phyloP scores from a whole-genome alignment of 2,329 filamentous ascomycete genomes.

The Daldinia sp. region DNA sequence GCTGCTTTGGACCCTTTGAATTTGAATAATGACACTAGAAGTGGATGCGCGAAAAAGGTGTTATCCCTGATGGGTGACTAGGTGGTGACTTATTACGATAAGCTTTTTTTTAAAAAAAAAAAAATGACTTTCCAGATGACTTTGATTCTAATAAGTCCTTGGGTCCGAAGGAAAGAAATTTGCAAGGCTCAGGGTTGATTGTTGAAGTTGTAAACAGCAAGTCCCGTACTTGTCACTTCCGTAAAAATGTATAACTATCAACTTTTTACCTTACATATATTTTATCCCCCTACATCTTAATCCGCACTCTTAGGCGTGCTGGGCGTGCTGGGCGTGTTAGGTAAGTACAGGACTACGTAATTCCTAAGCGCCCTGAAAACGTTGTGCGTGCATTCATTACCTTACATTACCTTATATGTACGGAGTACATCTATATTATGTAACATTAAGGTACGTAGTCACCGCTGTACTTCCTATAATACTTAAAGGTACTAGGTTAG shows the following conservation, averaged over 20 bases:
- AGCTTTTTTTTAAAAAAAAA: no score
- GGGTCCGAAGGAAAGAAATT: neutral
- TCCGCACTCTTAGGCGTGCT: no score
- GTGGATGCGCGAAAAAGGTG: neutral
- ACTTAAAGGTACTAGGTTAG: no score
- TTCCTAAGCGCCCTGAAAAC: slow-evolving; percentile 4
- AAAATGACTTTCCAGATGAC: neutral
- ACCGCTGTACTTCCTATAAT: no score
- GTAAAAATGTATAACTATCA: neutral
- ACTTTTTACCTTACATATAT: neutral
- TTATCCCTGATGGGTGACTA: neutral
- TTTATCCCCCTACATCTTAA: neutral
- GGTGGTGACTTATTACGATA: neutral
- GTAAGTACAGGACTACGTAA: slow-evolving; percentile 4
- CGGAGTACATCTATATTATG: neutral
- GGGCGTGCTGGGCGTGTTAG: neutral
- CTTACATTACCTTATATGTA: neutral
- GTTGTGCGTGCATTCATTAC: neutral
- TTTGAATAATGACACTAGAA: slow-evolving; percentile 1
- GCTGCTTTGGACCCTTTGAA: neutral
- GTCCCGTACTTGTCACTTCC: neutral
- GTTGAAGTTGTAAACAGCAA: slow-evolving; percentile 1
- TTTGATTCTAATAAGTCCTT: neutral
- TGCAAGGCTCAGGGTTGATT: slow-evolving; percentile 9
- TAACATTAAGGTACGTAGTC: no score